Evolutionary conservation across 257 asterid genomes (phyloP), one percentile per base, ranked within the genome.

Genomic region (Leonotis leonurus): DNA sequence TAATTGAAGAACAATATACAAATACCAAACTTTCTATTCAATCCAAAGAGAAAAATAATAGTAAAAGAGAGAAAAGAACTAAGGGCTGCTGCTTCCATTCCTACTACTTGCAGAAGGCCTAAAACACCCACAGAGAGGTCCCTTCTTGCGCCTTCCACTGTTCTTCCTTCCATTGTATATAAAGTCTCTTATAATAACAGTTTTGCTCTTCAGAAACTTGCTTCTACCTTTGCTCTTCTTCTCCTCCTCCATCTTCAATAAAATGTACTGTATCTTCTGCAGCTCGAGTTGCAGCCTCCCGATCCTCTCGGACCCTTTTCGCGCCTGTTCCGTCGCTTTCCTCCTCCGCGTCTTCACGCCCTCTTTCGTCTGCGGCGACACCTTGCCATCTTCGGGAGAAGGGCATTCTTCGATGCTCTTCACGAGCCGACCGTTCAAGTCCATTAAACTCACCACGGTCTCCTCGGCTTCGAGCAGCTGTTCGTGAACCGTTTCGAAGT

Each of bases 391-490:
- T 4, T 88, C 75, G 2, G 94, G 78, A 2, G 94, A 60, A 0
- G 79, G 73, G 22, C 84, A 72, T 24, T 77, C 93, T 72, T 85
- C 89, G 6, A 80, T 64, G 52, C 54, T 81, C 70, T 69, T 83
- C 60, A 79, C 75, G 30, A 89, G 69, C 44, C 81, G 74, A 10
- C 83, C 73, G 17, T 92, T 92, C 72, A 86, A 69, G 48, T 86
- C 88, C 66, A 77, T 83, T 22, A 92, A 70, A 71, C 80, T 70
- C 11, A 62, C 60, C 1, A 89, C 80, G 0, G 89, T 83, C 73
- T 85, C 95, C 67, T 92, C 96, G 1, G 93, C 95, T 73, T 92
- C 97, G 22, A 73, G 66, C n/a, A 92, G 22, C 90, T 92, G 95
- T 40, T 92, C 94, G 22, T 79, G 73, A 16, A 89, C 89, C 3